Evolutionary conservation across 192 early-diverging fungal genomes (phyloP), one percentile per base, ranked within the genome.

Genomic region (Umbelopsis ramanniana): DNA sequence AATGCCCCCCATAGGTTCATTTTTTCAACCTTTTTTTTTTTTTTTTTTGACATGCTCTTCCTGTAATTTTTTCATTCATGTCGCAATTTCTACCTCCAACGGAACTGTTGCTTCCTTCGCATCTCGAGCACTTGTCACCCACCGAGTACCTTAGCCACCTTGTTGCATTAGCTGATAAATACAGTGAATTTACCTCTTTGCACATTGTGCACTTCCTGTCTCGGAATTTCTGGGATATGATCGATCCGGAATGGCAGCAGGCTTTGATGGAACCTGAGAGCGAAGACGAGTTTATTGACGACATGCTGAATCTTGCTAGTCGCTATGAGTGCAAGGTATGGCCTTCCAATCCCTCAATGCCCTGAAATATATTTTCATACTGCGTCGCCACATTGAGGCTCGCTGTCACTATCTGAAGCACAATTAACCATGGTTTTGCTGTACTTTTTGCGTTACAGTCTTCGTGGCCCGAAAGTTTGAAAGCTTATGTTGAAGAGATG

Each of bases 201-300:
- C 79, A 81, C 52, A 82, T 86, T 69, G 85, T 86, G 14, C 81
- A 86, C 52, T 86, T 82, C 46, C 69, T 84, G 33, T 80, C 85
- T 1, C 75, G 74, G 11, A 76, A 83, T 70, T 82, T 79, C n/a
- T 84, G 83, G 82, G 73, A 81, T 4, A 63, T 78, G 66, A 71
- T 86, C 50, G 76, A 79, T 52, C 52, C 69, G 24, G 76, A 82
- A 17, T 86, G 85, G 85, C 72, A 75, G 14, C 60, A 82, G 23
- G 85, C 77, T 14, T 73, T 86, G 19, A 75, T 72, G 47, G 54
- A 48, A 33, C n/a, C 52, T 46, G 48, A 26, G 21, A 52, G 45
- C 29, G 47, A 52, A 0, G 52, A 66, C 33, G 67, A 70, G 10
- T 24, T 66, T 9, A 60, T 67, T 33, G 40, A 43, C 43, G 68